Evolutionary conservation across 2,329 filamentous ascomycete species (phyloP), one percentile per base, ranked within the genome.

Genomic region (Fusarium tupiense): DNA sequence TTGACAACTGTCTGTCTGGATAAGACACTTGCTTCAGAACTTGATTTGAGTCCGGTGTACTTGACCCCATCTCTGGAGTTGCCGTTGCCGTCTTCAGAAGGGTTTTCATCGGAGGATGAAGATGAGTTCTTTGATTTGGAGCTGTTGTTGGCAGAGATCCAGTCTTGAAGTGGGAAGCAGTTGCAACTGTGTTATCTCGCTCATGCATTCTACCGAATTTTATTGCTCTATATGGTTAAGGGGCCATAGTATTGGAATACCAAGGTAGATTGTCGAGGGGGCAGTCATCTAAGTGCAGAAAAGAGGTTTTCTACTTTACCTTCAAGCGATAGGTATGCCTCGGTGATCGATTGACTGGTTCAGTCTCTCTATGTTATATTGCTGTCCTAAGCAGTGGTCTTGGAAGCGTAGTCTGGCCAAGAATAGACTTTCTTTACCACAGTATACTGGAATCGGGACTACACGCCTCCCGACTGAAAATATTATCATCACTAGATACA

Each of bases 191-290:
- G 33, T 11, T 20, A 16, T 53, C 8, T 40, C 10, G 1, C 6
- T 6, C 0, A 29, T 3, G n/a, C 13, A 6, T 19, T n/a, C n/a
- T 7, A 10, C 6, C 8, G 1, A 11, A 19, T 1, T 0, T 9
- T 17, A 20, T 35, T 20, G 4, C 10, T 33, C 19, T 10, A 11
- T 26, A 37, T 7, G 22, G 8, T 11, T 52, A 12, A 4, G 13
- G 1, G 22, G n/a, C 8, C 14, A 54, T 29, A 7, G 33, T 17
- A 7, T 17, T 19, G 24, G 17, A 22, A 54, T 38, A 38, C 2
- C 10, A 6, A 11, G n/a, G 3, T 10, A n/a, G n/a, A 24, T 2
- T 35, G 16, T 2, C 4, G 3, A 52, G 17, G 6, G 5, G 0
- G 8, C 6, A 24, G 49, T 16, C 3, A 35, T 6, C 31, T 7